Evolutionary conservation across 1,284 basidiomycete species (phyloP).

Genomic region (Moesziomyces antarcticus): DNA sequence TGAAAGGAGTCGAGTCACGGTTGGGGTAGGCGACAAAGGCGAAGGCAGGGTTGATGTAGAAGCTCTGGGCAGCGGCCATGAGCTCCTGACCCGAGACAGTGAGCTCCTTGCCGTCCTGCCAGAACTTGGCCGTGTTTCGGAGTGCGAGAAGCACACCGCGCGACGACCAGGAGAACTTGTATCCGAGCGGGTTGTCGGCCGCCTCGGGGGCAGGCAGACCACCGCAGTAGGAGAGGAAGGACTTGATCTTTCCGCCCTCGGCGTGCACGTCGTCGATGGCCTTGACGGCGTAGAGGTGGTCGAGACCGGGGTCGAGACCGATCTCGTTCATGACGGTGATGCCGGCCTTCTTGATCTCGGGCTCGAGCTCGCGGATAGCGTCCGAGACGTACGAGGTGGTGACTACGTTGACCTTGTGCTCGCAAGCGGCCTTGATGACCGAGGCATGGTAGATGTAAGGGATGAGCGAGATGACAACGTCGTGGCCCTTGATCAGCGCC

Average conservation of each 20-base stretch:
- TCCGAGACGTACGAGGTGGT: slow-evolving; percentile 96
- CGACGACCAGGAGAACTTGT: slow-evolving; percentile 99
- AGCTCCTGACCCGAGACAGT: slow-evolving; percentile 63
- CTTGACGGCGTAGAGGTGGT: slow-evolving; percentile 97
- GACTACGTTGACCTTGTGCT: slow-evolving; percentile 92
- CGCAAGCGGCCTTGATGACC: slow-evolving; percentile 95
- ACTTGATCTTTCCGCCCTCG: slow-evolving; percentile 88
- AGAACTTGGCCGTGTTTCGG: slow-evolving; percentile 87
- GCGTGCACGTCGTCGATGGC: slow-evolving; percentile 93
- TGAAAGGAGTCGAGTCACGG: slow-evolving; percentile 91
- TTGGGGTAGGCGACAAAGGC: slow-evolving; percentile 98
- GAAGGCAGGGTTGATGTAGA: slow-evolving; percentile 94
- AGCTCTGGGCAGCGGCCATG: slow-evolving; percentile 78
- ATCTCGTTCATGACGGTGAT: slow-evolving; percentile 98
- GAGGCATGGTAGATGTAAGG: slow-evolving; percentile 92
- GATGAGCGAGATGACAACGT: slow-evolving; percentile 95
- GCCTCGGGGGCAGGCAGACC: slow-evolving; percentile 92
- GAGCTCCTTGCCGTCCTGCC: slow-evolving; percentile 57
- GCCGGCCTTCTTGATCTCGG: slow-evolving; percentile 84
- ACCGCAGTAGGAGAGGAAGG: slow-evolving; percentile 96
- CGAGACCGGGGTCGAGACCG: slow-evolving; percentile 95
- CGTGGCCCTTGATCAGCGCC: slow-evolving; percentile 82
- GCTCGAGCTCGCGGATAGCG: slow-evolving; percentile 87
- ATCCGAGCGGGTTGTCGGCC: slow-evolving; percentile 93
- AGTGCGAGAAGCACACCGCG: slow-evolving; percentile 94